Evolutionary conservation across 495 filamentous ascomycete genomes (phyloP).

Genomic region (Saxispiralis lemnorum): DNA sequence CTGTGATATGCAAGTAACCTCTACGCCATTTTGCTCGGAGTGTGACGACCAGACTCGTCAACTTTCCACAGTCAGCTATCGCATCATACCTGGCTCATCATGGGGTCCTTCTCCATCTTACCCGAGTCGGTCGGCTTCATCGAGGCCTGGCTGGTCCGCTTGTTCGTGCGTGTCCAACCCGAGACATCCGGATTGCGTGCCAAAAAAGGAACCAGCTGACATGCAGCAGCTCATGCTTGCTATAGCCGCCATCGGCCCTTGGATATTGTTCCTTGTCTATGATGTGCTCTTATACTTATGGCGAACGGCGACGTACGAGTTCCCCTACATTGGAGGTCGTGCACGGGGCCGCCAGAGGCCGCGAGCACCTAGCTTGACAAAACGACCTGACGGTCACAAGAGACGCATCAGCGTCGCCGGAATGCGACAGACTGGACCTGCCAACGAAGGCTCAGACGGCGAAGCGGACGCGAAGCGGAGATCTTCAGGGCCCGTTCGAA

Average conservation of each 20-base stretch:
- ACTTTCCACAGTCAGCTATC: too few species aligned
- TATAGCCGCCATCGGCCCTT: slow-evolving; percentile 46
- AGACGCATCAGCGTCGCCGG: slow-evolving; percentile 5
- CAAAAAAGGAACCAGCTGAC: neutral
- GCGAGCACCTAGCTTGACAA: slow-evolving; percentile 44
- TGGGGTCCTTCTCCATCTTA: slow-evolving; percentile 52
- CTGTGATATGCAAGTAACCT: too few species aligned
- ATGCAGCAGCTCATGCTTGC: slow-evolving; percentile 43
- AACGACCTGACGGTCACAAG: slow-evolving; percentile 34
- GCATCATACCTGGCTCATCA: slow-evolving; percentile 17
- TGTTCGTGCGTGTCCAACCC: slow-evolving; percentile 31
- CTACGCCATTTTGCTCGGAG: too few species aligned
- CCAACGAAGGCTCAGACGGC: neutral
- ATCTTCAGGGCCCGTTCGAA: neutral
- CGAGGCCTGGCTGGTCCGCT: slow-evolving; percentile 44
- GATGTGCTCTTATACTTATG: slow-evolving; percentile 49
- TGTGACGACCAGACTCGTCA: too few species aligned
- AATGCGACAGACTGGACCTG: neutral
- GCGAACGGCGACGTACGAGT: slow-evolving; percentile 38
- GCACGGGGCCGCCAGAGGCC: slow-evolving; percentile 44
- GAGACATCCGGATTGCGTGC: neutral
- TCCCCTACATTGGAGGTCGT: slow-evolving; percentile 45
- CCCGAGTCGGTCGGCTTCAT: slow-evolving; percentile 36
- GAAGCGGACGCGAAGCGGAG: neutral
- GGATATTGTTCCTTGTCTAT: slow-evolving; percentile 46